Base-by-base conservation (phyloP, 495 filamentous ascomycete species). In the Clohesyomyces aquaticus region DNA sequence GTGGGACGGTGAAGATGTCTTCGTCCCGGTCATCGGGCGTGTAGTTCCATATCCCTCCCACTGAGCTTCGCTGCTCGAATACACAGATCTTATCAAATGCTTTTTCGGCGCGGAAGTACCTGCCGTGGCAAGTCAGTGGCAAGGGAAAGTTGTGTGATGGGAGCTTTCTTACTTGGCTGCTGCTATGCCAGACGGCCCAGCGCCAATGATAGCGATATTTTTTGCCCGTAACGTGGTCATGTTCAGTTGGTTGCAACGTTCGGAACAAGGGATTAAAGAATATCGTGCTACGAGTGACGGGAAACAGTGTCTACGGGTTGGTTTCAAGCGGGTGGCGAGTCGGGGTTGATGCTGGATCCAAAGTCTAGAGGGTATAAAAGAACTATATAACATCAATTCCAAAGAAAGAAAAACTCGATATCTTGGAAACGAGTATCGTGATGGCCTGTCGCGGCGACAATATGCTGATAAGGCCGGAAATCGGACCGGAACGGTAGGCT, bases 41-140 rank as follows among this genome's bases (percentile, higher is more conserved):
- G 70, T 87, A 89, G 67, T 94, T 87, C 93, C 93, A 98, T 4
- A 90, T 83, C 3, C 93, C 93, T 53, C 91, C 93, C 4, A 86
- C 81, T 12, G 83, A 80, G 50, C 75, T 76, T 63, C 90, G 86
- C 73, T 95, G 91, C 71, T 98, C 93, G 69, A 87, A 94, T 49
- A 97, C 77, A 66, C 85, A 84, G 57, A 97, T 88, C 26, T 71
- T 81, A 26, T 83, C 74, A 63, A 96, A 95, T 16, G 75, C 77
- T 47, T 82, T 81, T 68, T 96, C 90, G 27, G 88, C 90, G 3
- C 85, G 74, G 18, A 96, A 78, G 64, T 90, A 91, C 71, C 87
- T 92, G 65, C 26, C 23, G 43, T 54, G 6, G 21, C 23, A 51
- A 47, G 26, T 22, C 1, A 23, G 19, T 21, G 2, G 8, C 14